Evolutionary conservation across 495 filamentous ascomycete genomes (phyloP), one percentile per base, ranked within the genome.

Genomic region (Trichoderma virens): DNA sequence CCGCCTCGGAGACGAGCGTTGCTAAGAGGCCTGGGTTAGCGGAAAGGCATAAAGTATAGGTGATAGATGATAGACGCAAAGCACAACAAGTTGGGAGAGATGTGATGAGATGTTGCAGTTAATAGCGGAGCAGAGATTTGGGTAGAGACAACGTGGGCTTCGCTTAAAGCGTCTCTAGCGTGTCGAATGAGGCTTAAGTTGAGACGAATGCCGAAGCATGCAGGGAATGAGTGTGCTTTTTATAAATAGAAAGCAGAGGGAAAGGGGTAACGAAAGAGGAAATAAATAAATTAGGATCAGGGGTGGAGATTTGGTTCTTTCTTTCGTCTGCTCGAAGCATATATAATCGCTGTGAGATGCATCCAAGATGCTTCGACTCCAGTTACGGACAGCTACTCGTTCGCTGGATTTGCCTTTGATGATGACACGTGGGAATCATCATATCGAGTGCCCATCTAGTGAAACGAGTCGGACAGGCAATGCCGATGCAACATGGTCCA

Each of bases 1-100:
- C 76, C 73, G 62, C 74, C 76, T 70, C 76, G 74, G 67, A 80
- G 73, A 66, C 75, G 74, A 74, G 79, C 78, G 73, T 82, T 78
- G 72, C 74, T 79, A 62, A 8, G 31, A 25, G 35, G 8, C 18
- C 5, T 18, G 59, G 4, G 35, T 61, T 56, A 56, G 61, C 18
- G 20, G 31, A 34, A 56, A 28, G 34, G 62, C 60, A 35, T 65
- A 69, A 51, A 76, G 66, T 62, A 62, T 68, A 25, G 20, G 3
- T 7, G 6, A 18, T 47, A n/a, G n/a, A n/a, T n/a, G n/a, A 18
- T 2, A 54, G 47, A 7, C 47, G 20, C 23, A 56, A 56, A 5
- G 1, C 11, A 56, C 25, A 56, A 56, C 3, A 56, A 27, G 51
- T 18, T 5, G n/a, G 8, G 3, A n/a, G 43, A 6, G 43, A 20